phyloP scores from a whole-genome alignment of 208 protist genomes.

The Wallacemonas sp. region DNA sequence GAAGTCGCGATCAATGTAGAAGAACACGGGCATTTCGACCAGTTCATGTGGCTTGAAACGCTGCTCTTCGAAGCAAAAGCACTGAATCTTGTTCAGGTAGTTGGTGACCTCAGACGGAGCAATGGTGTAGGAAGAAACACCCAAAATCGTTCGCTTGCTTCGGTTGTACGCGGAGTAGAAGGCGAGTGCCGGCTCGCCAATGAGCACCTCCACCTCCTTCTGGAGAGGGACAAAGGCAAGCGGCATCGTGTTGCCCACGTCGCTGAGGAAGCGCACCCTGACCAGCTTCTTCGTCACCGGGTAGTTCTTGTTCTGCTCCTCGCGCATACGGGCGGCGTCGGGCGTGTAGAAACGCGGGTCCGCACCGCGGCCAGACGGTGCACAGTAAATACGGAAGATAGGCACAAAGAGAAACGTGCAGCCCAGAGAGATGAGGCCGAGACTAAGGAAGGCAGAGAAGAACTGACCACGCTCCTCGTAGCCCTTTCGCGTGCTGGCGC shows the following conservation, averaged over 20 bases:
- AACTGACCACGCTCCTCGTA: constrained; percentile 85
- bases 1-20: constrained; percentile 96
- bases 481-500: constrained; percentile 40
- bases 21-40: constrained; percentile 97
- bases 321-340: constrained; percentile 60
- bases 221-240: constrained; percentile 92
- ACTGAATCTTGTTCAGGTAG: constrained; percentile 98
- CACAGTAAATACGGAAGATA: constrained; percentile 90
- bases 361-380: constrained; percentile 69
- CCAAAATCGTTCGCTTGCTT: constrained; percentile 83
- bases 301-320: constrained; percentile 71
- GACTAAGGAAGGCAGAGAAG: constrained; percentile 79
- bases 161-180: constrained; percentile 93
- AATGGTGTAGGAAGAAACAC: constrained; percentile 92
- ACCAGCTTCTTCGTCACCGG: constrained; percentile 80
- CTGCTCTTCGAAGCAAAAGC: constrained; percentile 97
- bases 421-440: constrained; percentile 81
- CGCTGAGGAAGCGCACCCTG: constrained; percentile 83
- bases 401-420: constrained; percentile 90
- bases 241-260: constrained; percentile 90
- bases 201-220: constrained; percentile 87
- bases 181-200: constrained; percentile 88
- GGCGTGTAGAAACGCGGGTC: constrained; percentile 89
- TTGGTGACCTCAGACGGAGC: constrained; percentile 87
- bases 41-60: constrained; percentile 95